Base-by-base conservation (phyloP, 495 filamentous ascomycete genomes). In the Neurospora tetraspora region DNA sequence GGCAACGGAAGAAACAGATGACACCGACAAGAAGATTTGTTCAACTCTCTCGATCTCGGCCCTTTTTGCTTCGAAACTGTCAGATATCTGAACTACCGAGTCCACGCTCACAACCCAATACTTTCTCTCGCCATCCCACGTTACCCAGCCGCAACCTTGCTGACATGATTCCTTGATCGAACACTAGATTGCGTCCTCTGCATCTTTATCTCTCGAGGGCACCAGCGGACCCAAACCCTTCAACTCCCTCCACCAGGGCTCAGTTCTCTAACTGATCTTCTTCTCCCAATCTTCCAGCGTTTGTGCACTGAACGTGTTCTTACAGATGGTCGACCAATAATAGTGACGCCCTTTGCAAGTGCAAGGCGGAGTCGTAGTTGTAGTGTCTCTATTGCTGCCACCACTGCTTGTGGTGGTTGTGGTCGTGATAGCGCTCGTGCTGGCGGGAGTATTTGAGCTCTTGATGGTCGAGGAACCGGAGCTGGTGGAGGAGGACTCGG, bases 181-280 rank as follows among this genome's bases (percentile, higher is more conserved):
- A 45, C 4, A 45, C 42, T 45, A 45, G 42, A n/a, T 4, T 8
- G 42, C 0, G 2, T 45, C 42, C 42, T 45, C 42, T 1, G 42
- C 18, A 53, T 20, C 45, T 3, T 1, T 53, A n/a, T 53, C 20
- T 23, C 20, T 53, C 20, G 1, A 12, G 42, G 42, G 18, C 42
- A 45, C 0, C 16, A 18, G 7, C 42, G 42, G 18, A 45, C 7
- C 2, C 16, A 45, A 4, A 45, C 18, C 42, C 42, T 10, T 45
- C 42, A 4, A n/a, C 42, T n/a, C 5, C 14, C 39, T 42, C 0
- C 0, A 16, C 39, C 39, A 42, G 0, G 14, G 3, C 18, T 45
- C 42, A n/a, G 0, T 4, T 45, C 18, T 10, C 5, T 10, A 10
- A 0, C 7, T 8, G 1, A 10, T 18, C 0, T 10, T 10, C 0